Evolutionary conservation across 768 basidiomycete genomes (phyloP), one percentile per base, ranked within the genome.

Genomic region (Collybiopsis luxurians): DNA sequence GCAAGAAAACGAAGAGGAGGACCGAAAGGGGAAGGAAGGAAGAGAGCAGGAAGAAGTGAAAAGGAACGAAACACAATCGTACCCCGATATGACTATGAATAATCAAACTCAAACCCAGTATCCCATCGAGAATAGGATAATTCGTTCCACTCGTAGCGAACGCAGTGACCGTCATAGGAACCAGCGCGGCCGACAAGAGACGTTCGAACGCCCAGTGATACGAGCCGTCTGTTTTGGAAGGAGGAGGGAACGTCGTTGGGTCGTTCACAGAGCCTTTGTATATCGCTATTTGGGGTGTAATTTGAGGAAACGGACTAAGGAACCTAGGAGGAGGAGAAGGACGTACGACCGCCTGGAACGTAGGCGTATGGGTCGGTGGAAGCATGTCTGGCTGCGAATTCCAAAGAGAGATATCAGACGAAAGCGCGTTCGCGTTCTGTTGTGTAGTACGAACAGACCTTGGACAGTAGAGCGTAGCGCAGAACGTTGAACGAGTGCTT

Each of bases 1-100:
- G n/a, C n/a, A n/a, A n/a, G n/a, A n/a, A n/a, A n/a, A n/a, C n/a
- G n/a, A n/a, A n/a, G n/a, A n/a, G n/a, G n/a, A n/a, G n/a, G n/a
- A n/a, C n/a, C n/a, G n/a, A n/a, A n/a, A n/a, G n/a, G n/a, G n/a
- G n/a, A n/a, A n/a, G n/a, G n/a, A 30, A 9, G 15, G 9, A 50
- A 10, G 44, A 10, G 12, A 11, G 44, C 12, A 23, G 23, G 36
- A 53, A n/a, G n/a, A n/a, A n/a, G n/a, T n/a, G n/a, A n/a, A n/a
- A n/a, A n/a, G n/a, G n/a, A n/a, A n/a, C n/a, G n/a, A n/a, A n/a
- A n/a, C n/a, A n/a, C n/a, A n/a, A n/a, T 26, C 86, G 40, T 65
- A 92, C 95, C 54, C 95, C 96, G 60, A 99, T 91, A 69, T 99
- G 95, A 72, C 89, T 92, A 77, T 98, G 97, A 69, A 98, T 85